Base-by-base conservation (phyloP, 352 stramenopile species). In the Phytophthora sojae region DNA sequence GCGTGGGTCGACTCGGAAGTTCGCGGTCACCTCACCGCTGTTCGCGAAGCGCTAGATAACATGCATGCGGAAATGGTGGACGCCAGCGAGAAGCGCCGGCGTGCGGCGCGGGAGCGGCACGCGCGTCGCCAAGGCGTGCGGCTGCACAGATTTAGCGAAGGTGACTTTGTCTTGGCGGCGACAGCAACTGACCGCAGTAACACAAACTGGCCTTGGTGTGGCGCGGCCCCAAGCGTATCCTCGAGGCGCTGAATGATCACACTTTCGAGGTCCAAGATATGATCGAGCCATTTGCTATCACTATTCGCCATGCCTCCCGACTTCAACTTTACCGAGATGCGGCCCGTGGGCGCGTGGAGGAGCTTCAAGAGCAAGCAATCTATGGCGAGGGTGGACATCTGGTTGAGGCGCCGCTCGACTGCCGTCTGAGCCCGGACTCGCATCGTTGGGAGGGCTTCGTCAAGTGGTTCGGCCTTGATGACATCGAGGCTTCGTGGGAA, bases 231-330 rank as follows among this genome's bases (percentile, higher is more conserved):
- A 67, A 68, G 37, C 58, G 62, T 7, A 60, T 73, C n/a, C 6
- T 75, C 0, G 14, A 2, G 0, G 56, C 56, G 2, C 32, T 74
- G 1, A 67, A 51, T 11, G 57, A 69, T 32, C 72, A 67, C 39
- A 66, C 61, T 3, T 80, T 74, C 19, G 67, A 80, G 21, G 57
- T 76, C 0, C 73, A 76, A 17, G 51, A 80, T 37, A 15, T 80
- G 0, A 29, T 65, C 1, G 54, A 17, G 2, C 67, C 67, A 3
- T 69, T 63, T 14, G 6, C 29, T 32, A 4, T 61, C 15, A 52
- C 51, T 7, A 26, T 71, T 2, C 14, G 30, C 9, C 70, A 77
- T 49, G 60, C 64, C 9, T 51, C 64, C 3, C 55, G 53, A 3
- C 55, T 77, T 1, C 54, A 68, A 23, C 8, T 69, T 0, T 71